phyloP scores from a whole-genome alignment of 2,329 filamentous ascomycete species.

The Penicillium hordei region DNA sequence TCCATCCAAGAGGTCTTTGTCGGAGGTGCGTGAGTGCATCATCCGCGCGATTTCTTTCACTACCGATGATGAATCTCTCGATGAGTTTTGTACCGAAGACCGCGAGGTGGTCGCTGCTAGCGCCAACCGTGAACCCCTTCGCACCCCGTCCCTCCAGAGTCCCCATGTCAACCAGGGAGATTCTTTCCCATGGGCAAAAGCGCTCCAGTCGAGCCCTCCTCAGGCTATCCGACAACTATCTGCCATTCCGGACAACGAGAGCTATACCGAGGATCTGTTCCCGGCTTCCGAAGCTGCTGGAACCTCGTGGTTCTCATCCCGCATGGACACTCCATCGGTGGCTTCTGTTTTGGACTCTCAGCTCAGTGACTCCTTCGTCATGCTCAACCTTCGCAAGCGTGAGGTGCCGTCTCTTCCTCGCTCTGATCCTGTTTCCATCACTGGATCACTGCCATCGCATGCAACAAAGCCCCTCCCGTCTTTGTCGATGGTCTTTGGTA shows the following conservation, averaged over 20 bases:
- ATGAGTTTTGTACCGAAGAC: constrained; percentile 89
- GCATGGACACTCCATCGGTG: constrained; percentile 74
- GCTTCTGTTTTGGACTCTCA: constrained; percentile 83
- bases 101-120: constrained; percentile 72
- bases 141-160: constrained; percentile 91
- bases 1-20: constrained; percentile 80
- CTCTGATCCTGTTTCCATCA: constrained; percentile 69
- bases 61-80: constrained; percentile 82
- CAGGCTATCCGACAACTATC: constrained; percentile 79
- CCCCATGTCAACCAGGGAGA: constrained; percentile 72
- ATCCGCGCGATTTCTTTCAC: constrained; percentile 85
- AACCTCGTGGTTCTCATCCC: constrained; percentile 73
- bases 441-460: constrained; percentile 70
- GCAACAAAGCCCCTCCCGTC: constrained; percentile 62
- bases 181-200: constrained; percentile 93
- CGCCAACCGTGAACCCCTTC: constrained; percentile 89
- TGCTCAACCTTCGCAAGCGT: constrained; percentile 55
- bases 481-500: constrained; percentile 77
- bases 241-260: constrained; percentile 74
- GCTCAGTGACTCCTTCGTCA: constrained; percentile 77
- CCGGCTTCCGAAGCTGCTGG: constrained; percentile 68
- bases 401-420: constrained; percentile 50
- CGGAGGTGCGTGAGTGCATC: constrained; percentile 74
- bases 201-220: constrained; percentile 72
- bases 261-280: constrained; percentile 82